Conservation (phyloP, 2,329 filamentous ascomycete genomes). For the Pseudogymnoascus sp. region DNA sequence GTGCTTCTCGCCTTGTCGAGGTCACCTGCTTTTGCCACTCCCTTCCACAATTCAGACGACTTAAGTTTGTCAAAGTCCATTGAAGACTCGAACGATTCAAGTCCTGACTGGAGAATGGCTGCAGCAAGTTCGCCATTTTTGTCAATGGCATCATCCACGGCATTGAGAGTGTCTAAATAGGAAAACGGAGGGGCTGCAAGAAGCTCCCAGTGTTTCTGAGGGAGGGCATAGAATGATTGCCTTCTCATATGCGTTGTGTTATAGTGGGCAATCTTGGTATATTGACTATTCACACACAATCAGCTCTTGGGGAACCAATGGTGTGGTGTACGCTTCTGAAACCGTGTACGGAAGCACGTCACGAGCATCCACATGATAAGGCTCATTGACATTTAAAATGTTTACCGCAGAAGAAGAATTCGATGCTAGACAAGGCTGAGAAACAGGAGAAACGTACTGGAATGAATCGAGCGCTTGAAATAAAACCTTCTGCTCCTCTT, state of each 20-base stretch:
- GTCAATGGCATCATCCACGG: constrained; percentile 82
- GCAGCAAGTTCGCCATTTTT: constrained; percentile 77
- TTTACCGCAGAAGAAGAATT: neutral
- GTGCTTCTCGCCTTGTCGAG: constrained; percentile 90
- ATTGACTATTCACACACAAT: constrained; percentile 52
- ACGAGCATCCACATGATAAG: constrained; percentile 4
- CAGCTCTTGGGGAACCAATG: neutral
- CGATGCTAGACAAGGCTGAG: neutral
- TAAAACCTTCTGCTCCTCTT: constrained; percentile 73
- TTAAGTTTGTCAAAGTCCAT: constrained; percentile 25
- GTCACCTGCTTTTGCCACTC: constrained; percentile 63
- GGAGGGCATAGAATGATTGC: constrained; percentile 87
- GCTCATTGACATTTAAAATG: constrained; percentile 2
- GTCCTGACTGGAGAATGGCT: constrained; percentile 63
- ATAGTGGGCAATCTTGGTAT: constrained; percentile 76
- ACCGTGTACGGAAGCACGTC: constrained; percentile 9
- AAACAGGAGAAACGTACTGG: constrained; percentile 50
- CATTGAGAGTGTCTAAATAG: constrained; percentile 69
- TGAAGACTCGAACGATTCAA: constrained; percentile 50
- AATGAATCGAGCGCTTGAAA: constrained; percentile 84
- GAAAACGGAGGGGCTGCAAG: constrained; percentile 76
- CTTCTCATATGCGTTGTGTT: constrained; percentile 86
- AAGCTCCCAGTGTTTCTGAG: constrained; percentile 74
- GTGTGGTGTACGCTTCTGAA: neutral
- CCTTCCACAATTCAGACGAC: constrained; percentile 53